These are phyloP conservation scores for Hymenoscyphus infarciens DNA, from an alignment of 2,329 filamentous ascomycete species.

Conservation along the genomic window DNA sequence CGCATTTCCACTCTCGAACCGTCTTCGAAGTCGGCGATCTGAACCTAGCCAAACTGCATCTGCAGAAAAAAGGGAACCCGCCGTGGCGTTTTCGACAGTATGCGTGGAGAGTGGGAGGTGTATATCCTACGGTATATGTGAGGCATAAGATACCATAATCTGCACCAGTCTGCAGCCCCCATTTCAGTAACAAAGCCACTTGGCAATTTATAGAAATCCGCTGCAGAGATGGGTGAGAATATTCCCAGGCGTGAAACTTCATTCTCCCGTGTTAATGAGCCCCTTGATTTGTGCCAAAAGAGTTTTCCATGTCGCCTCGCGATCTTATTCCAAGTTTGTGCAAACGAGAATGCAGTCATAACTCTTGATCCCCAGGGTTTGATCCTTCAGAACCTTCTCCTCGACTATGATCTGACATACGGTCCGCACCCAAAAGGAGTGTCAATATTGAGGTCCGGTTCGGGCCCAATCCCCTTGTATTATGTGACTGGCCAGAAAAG, in stretches of 20 bases:
- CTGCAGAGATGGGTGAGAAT: slow-evolving; percentile 2
- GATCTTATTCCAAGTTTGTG: neutral
- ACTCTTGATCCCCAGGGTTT: no score
- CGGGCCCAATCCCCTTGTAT: no score
- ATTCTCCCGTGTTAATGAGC: no score
- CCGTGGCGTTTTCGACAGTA: neutral
- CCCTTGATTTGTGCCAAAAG: neutral
- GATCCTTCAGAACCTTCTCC: no score
- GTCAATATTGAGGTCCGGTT: no score
- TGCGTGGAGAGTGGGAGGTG: neutral
- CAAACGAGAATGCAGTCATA: neutral
- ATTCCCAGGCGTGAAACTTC: neutral
- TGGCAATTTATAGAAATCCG: neutral
- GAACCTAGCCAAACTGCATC: no score
- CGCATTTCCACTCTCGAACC: no score
- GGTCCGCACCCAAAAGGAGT: no score
- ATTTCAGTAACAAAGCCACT: neutral
- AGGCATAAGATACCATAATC: neutral
- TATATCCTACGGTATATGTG: neutral
- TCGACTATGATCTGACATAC: no score
- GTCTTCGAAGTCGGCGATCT: no score
- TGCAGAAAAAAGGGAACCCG: neutral
- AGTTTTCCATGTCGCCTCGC: neutral
- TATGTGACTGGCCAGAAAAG: neutral
- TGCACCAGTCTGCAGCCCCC: neutral